Percentiles rank a stretch among this genome's conserved stretches.
Conservation (phyloP, 805 yeast species). For the Myxozyma vanderwaltii region DNA sequence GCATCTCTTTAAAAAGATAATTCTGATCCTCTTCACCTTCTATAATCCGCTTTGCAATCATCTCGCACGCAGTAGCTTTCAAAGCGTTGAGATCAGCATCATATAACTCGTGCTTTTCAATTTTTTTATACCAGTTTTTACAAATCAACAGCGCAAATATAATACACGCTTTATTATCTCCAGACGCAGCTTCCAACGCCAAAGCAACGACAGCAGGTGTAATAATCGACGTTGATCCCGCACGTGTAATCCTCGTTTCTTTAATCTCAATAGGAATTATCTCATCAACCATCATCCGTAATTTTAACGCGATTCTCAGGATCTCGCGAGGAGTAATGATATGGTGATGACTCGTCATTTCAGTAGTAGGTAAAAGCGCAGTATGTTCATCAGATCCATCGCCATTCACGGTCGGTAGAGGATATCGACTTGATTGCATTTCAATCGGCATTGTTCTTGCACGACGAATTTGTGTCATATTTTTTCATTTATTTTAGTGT, state of each 20-base stretch:
- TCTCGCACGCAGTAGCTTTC: constrained; percentile 71
- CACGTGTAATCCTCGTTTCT: constrained; percentile 52
- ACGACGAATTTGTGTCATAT: not conserved
- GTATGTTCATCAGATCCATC: constrained; percentile 4
- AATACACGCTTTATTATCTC: constrained; percentile 64
- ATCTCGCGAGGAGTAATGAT: constrained; percentile 65
- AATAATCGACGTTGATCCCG: constrained; percentile 58
- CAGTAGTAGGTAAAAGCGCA: constrained; percentile 21
- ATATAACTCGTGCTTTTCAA: constrained; percentile 61
- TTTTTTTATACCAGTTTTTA: constrained; percentile 73
- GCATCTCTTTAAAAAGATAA: constrained; percentile 61
- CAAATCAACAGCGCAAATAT: constrained; percentile 74
- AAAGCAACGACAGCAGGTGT: constrained; percentile 60
- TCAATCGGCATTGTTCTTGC: constrained; percentile 22
- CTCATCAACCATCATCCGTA: constrained; percentile 71
- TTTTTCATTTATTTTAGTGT: no score
- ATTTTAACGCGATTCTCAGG: constrained; percentile 62
- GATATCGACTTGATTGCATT: constrained; percentile 13
- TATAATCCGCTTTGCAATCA: constrained; percentile 67
- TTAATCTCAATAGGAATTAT: constrained; percentile 68
- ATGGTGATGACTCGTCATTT: constrained; percentile 48
- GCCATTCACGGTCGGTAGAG: constrained; percentile 1
- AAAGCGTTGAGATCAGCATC: constrained; percentile 64
- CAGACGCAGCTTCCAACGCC: constrained; percentile 78
- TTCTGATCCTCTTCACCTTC: constrained; percentile 53